Percentiles rank a stretch among this genome's conserved stretches.
Evolutionary conservation across 495 filamentous ascomycete species (phyloP).

Genomic region (Extremus antarcticus): DNA sequence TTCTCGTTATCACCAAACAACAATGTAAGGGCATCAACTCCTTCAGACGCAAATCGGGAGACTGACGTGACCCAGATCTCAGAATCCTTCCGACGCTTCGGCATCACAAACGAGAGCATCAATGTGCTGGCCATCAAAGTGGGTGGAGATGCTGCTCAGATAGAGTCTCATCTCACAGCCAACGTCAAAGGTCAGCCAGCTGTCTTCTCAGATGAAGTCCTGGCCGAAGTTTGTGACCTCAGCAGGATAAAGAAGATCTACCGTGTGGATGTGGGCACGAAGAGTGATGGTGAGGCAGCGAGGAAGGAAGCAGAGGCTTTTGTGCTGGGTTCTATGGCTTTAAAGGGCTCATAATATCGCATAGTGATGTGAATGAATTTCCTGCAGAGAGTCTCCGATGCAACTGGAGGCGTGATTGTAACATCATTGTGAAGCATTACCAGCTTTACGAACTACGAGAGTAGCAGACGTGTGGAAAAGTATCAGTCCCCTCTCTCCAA

Average conservation of each 20-base stretch:
- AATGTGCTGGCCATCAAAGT: constrained; percentile 71
- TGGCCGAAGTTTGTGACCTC: constrained; percentile 51
- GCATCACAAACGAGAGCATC: constrained; percentile 58
- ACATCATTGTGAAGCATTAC: too few species aligned
- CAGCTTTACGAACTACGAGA: too few species aligned
- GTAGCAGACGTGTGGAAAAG: too few species aligned
- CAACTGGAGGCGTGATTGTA: too few species aligned
- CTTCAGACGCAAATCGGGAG: constrained; percentile 7
- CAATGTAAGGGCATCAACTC: constrained; percentile 47
- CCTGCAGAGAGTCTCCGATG: too few species aligned
- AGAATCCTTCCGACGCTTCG: constrained; percentile 80
- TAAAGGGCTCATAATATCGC: constrained; percentile 32
- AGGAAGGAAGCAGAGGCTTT: constrained; percentile 27
- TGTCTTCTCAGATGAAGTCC: constrained; percentile 50
- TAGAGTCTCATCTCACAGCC: constrained; percentile 50
- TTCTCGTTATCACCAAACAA: constrained; percentile 72
- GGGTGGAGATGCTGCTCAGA: constrained; percentile 29
- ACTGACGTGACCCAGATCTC: constrained; percentile 55
- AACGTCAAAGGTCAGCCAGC: constrained; percentile 52
- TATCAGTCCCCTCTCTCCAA: too few species aligned
- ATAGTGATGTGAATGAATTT: too few species aligned
- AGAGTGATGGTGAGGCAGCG: background rate
- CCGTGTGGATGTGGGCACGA: constrained; percentile 48
- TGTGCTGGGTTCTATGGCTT: constrained; percentile 30
- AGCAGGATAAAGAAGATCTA: constrained; percentile 70